Evolutionary conservation across 805 yeast species (phyloP), one percentile per base, ranked within the genome.

Genomic region (Ogataea naganishii): DNA sequence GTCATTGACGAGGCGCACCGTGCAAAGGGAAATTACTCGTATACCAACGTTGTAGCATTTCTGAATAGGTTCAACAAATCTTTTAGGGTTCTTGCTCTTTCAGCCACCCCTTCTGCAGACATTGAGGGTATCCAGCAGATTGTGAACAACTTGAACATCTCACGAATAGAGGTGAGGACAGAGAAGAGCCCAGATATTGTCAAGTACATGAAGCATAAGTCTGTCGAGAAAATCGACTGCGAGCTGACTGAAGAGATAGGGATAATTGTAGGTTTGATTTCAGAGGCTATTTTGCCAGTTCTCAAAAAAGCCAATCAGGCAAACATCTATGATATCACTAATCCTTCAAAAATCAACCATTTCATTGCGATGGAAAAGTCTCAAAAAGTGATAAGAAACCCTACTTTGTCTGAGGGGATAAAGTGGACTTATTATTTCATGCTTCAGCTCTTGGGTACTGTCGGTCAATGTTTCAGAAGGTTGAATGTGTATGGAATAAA

Each of bases 1-100:
- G 89, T 92, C 3, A 66, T 92, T 15, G 99, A 92, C 56, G 99
- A 92, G 58, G 97, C 98, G 0, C 99, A 92, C 53, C 63, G 95
- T 28, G 86, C 96, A 0, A 78, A 79, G 30, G 96, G 96, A 1
- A 80, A 83, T 32, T 88, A 86, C 49, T 81, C 97, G 1, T 89
- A 89, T 46, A 79, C 79, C 27, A 80, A 81, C 33, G 88, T 89
- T n/a, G 83, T 82, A 3, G 62, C 72, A 38, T 76, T 72, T 42
- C 51, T 82, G 9, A 66, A 68, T 18, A 55, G 83, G 30, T 75
- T 74, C 47, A 77, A 73, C 36, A 64, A 72, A 1, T 72, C 83
- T 2, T 80, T 75, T 41, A 62, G 98, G 26, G 62, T 88, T 0
- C 53, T 92, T 30, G 97, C 95, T 0, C 60, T 92, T 38, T 86